Base-by-base conservation (phyloP, 2,329 filamentous ascomycete species). In the Sporothrix phasma region DNA sequence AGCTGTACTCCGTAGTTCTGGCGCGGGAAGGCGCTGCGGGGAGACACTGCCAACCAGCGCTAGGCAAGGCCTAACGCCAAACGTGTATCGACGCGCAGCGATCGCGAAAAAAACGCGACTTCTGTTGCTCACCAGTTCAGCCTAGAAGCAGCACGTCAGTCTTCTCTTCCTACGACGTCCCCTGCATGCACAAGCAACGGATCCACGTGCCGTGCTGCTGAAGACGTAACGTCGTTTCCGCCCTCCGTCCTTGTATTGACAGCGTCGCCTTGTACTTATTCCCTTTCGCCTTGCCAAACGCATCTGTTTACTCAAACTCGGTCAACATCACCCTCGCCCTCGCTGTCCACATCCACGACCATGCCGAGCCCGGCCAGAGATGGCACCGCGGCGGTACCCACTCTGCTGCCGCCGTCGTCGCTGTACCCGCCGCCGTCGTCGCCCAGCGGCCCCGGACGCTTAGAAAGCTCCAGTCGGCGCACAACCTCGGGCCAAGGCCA, bases 381-480 rank as follows among this genome's bases (percentile, higher is more conserved):
- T 43, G 64, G 66, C 34, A 66, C 63, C 29, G 67, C 68, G 45
- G 69, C 69, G 45, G 63, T 69, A 54, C 72, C 70, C 60, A 71
- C 74, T 26, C 71, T 73, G 54, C 24, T 63, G 3, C 65, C 68
- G 5, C 68, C 76, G 64, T 72, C 74, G 43, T 75, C 78, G 45
- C 77, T 83, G 67, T 76, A 82, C 62, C 79, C 82, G 70, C 74
- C 80, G 56, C 81, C 85, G 66, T 80, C 84, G 26, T 86, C 85
- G 31, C 85, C 86, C 49, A 82, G 85, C 67, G 85, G 84, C 29
- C 84, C 86, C 84, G 88, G 70, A 82, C 84, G 54, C 79, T 92
- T 66, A 84, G 89, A 69, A 87, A 88, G 72, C 84, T 90, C 34
- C 88, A 91, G 74, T 92, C 89, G 37, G 88, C 89, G 60, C 88